A percentile compares a stretch with the other conserved stretches of the same genome.
Conservation (phyloP, 495 filamentous ascomycete species). For the Neurospora discreta region DNA sequence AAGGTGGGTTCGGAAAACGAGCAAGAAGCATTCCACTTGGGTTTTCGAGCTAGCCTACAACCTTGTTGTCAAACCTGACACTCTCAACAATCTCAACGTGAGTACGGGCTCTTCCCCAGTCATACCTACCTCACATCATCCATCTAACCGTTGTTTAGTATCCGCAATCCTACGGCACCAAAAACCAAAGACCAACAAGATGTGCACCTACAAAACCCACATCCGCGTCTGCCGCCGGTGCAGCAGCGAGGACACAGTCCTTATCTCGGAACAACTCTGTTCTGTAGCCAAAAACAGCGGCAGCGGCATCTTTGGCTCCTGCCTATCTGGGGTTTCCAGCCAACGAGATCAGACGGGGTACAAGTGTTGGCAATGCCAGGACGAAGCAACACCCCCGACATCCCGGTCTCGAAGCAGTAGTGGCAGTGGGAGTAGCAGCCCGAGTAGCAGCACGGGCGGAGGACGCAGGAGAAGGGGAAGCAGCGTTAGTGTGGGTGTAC, state of each 20-base stretch:
- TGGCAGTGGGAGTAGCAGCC: not conserved
- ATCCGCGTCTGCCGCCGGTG: slow-evolving; percentile 27
- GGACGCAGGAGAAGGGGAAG: not conserved
- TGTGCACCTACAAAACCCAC: slow-evolving; percentile 35
- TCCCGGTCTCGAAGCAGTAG: not conserved
- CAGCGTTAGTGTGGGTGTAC: not conserved
- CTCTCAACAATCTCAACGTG: not conserved
- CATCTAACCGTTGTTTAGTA: not conserved
- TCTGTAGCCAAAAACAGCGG: slow-evolving; percentile 18
- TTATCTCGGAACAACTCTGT: slow-evolving; percentile 33
- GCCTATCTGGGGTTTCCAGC: slow-evolving; percentile 20
- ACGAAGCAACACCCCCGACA: slow-evolving; percentile 2
- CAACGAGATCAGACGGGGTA: slow-evolving; percentile 20
- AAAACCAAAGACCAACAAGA: not conserved
- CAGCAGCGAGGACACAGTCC: slow-evolving; percentile 27
- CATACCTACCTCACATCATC: not conserved
- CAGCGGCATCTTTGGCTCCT: slow-evolving; percentile 29
- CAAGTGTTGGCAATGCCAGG: slow-evolving; percentile 33
- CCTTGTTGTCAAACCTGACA: not conserved
- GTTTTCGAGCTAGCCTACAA: not conserved
- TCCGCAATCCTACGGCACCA: not conserved
- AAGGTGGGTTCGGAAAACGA: not conserved
- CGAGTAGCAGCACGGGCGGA: not conserved
- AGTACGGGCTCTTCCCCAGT: not conserved
- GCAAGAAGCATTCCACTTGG: not conserved